Conservation (phyloP, 1,284 basidiomycete genomes). For the Rhodotorula sp. region DNA sequence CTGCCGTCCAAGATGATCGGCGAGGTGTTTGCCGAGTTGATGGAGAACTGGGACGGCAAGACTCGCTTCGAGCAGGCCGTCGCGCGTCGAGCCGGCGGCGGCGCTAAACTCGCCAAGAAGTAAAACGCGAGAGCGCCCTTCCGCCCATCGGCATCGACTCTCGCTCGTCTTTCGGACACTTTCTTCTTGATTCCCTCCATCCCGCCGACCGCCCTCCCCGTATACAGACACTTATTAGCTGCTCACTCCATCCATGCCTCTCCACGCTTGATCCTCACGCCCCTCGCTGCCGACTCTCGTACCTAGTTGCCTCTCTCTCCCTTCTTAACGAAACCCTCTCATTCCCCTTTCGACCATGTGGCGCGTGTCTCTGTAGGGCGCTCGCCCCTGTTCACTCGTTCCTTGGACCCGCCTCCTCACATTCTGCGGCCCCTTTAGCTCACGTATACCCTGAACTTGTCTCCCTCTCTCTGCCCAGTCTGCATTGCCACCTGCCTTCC, state of each 20-base stretch:
- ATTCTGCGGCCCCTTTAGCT: not conserved
- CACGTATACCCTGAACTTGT: constrained; percentile 2
- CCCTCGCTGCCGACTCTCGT: not conserved
- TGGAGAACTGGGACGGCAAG: constrained; percentile 39
- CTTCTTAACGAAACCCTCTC: not conserved
- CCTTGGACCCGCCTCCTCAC: not conserved
- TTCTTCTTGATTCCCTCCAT: too few species aligned
- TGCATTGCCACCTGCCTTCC: not conserved
- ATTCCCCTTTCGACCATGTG: too few species aligned
- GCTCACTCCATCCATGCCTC: not conserved
- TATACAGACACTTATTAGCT: constrained; percentile 6
- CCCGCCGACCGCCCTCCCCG: not conserved
- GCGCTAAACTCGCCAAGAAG: constrained; percentile 11
- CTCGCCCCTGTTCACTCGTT: too few species aligned
- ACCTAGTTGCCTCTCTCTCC: not conserved
- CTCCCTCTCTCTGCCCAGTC: not conserved
- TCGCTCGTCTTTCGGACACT: not conserved
- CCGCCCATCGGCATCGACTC: too few species aligned
- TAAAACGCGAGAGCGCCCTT: not conserved
- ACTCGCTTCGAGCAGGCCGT: constrained; percentile 12
- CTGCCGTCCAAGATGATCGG: constrained; percentile 47
- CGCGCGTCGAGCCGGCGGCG: not conserved
- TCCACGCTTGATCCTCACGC: not conserved
- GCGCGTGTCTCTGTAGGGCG: not conserved
- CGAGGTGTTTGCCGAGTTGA: constrained; percentile 43